Evolutionary conservation across 352 stramenopile genomes (phyloP).

Genomic region (Globisporangium irregulare): DNA sequence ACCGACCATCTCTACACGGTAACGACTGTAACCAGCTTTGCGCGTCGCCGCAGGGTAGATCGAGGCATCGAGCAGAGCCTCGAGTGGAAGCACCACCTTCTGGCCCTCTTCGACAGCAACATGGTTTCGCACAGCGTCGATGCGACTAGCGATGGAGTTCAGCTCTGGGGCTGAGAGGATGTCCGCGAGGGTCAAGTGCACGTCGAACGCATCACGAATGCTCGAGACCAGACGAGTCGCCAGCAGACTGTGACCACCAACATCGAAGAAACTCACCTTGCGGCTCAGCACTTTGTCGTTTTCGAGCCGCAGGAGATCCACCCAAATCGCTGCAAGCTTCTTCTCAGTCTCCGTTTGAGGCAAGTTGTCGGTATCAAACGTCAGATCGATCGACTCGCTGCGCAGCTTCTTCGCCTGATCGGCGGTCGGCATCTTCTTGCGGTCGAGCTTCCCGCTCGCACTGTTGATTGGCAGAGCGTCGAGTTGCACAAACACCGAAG

Average conservation of each 20-base stretch:
- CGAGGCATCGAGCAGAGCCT: slow-evolving; percentile 60
- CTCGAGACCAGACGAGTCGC: slow-evolving; percentile 70
- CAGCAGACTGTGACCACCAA: slow-evolving; percentile 77
- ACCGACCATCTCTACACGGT: slow-evolving; percentile 72
- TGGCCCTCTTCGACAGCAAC: slow-evolving; percentile 20
- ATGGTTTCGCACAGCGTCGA: slow-evolving; percentile 36
- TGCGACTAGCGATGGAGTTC: slow-evolving; percentile 46
- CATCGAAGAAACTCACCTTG: slow-evolving; percentile 74
- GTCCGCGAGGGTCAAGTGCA: slow-evolving; percentile 74
- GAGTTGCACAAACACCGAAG: slow-evolving; percentile 76
- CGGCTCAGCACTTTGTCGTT: slow-evolving; percentile 51
- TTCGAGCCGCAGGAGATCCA: slow-evolving; percentile 63
- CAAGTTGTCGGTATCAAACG: slow-evolving; percentile 30
- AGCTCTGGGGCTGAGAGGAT: slow-evolving; percentile 62
- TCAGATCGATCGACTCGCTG: slow-evolving; percentile 74
- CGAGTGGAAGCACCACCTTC: slow-evolving; percentile 58
- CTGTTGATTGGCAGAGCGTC: slow-evolving; percentile 86
- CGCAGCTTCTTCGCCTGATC: slow-evolving; percentile 67
- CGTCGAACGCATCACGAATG: slow-evolving; percentile 59
- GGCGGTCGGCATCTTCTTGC: slow-evolving; percentile 81
- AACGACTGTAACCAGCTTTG: slow-evolving; percentile 76
- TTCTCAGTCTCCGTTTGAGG: slow-evolving; percentile 62
- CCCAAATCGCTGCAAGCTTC: slow-evolving; percentile 59
- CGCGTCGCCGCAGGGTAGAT: slow-evolving; percentile 73
- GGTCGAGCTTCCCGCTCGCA: slow-evolving; percentile 86